These are phyloP conservation scores for Plenodomus tracheiphilus DNA, from an alignment of 2,329 filamentous ascomycete genomes.

Conservation along the genomic window DNA sequence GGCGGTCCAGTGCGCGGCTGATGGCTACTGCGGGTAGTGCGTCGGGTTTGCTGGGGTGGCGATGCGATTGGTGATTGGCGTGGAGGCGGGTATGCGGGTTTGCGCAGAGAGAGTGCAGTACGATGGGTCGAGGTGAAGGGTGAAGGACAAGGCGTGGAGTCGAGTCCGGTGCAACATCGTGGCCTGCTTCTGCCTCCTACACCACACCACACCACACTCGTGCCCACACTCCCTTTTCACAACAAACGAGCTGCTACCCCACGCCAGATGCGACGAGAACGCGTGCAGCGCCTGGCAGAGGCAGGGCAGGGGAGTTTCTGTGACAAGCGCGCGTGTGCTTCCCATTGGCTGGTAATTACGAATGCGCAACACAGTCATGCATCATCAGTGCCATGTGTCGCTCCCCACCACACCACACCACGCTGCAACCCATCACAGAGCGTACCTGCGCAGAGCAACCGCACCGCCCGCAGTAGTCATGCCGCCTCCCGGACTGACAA, in stretches of 20 bases:
- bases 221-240: conserved; percentile 6
- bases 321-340: conserved; percentile 9
- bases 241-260: conserved; percentile 7
- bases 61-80: conserved; percentile 7
- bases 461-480: conserved; percentile 1
- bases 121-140: neutral
- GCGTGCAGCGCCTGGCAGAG: neutral
- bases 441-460: conserved; percentile 18
- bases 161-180: neutral
- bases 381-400: neutral
- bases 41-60: neutral
- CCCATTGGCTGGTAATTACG: conserved; percentile 19
- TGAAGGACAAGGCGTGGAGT: neutral
- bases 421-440: no score
- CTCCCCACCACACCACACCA: neutral
- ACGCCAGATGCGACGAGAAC: conserved; percentile 6
- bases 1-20: conserved; percentile 7
- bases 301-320: neutral
- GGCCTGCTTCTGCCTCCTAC: conserved; percentile 5
- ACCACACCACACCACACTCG: neutral
- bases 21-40: conserved; percentile 6
- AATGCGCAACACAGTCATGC: conserved; percentile 36
- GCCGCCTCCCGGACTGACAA: conserved; percentile 17
- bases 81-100: neutral
- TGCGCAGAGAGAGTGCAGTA: neutral